Evolutionary conservation across 179 eudicot species (phyloP).

Genomic region (Sideroxylon spinosum): DNA sequence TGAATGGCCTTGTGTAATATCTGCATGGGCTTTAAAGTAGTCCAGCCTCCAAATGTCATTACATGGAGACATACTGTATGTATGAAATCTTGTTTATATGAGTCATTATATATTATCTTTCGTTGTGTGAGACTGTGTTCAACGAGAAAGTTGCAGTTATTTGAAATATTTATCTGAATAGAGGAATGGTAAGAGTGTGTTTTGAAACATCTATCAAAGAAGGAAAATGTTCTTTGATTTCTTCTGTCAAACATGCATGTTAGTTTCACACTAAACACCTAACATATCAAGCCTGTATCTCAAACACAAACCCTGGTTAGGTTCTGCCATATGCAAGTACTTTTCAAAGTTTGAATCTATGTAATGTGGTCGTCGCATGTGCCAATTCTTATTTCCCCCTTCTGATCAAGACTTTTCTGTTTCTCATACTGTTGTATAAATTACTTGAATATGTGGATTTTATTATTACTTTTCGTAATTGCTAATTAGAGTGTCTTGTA

Average conservation of each 20-base stretch:
- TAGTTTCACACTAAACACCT: too few species aligned
- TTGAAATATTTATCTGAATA: background rate
- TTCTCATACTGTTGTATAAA: too few species aligned
- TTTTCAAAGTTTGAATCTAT: background rate
- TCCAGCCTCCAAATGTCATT: conserved; percentile 9
- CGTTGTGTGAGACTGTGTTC: too few species aligned
- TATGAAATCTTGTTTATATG: background rate
- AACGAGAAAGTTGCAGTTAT: background rate
- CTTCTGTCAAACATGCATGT: background rate
- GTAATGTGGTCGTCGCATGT: background rate
- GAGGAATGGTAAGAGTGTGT: background rate
- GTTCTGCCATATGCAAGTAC: background rate
- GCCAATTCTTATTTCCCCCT: background rate
- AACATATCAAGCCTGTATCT: background rate
- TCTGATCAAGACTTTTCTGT: too few species aligned
- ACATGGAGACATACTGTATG: background rate
- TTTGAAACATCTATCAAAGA: background rate
- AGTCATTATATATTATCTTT: too few species aligned
- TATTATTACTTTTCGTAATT: too few species aligned
- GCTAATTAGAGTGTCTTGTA: background rate
- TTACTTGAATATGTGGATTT: too few species aligned
- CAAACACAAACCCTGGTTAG: background rate
- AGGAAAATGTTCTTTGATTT: background rate
- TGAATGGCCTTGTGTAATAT: background rate
- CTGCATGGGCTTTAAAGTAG: background rate